phyloP scores from a whole-genome alignment of 768 basidiomycete species.

The Cubamyces lactineus region DNA sequence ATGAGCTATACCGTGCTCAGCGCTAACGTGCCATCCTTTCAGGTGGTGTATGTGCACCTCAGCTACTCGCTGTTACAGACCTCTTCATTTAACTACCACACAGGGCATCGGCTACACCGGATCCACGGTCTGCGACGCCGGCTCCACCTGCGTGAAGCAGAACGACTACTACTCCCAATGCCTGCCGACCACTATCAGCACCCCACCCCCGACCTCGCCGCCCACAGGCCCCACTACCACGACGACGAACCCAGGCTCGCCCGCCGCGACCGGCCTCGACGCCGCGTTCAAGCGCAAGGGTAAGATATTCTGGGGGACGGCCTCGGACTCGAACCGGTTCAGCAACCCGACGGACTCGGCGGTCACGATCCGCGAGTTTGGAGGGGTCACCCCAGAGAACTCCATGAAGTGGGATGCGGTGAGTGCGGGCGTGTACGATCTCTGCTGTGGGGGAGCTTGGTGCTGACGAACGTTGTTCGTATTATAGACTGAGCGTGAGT shows the following conservation, averaged over 20 bases:
- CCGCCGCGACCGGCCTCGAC: constrained; percentile 32
- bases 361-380: constrained; percentile 35
- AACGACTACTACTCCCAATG: constrained; percentile 42
- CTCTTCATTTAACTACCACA: not conserved
- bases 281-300: constrained; percentile 32
- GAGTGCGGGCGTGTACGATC: not conserved
- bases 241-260: constrained; percentile 18
- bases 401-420: constrained; percentile 40
- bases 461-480: not conserved
- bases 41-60: constrained; percentile 31
- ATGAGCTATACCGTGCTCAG: not conserved
- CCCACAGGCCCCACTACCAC: constrained; percentile 16
- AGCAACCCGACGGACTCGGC: constrained; percentile 31
- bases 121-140: constrained; percentile 40
- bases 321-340: constrained; percentile 35
- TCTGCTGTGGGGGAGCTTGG: not conserved
- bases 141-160: constrained; percentile 35
- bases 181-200: constrained; percentile 31
- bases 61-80: not conserved
- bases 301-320: constrained; percentile 36
- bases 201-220: constrained; percentile 21
- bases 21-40: not conserved
- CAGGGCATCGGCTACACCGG: constrained; percentile 39
- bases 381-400: constrained; percentile 39
- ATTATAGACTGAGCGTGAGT: constrained; percentile 31